Base-by-base conservation (phyloP, 108 stramenopile species). In the Aurantiochytrium sp. region DNA sequence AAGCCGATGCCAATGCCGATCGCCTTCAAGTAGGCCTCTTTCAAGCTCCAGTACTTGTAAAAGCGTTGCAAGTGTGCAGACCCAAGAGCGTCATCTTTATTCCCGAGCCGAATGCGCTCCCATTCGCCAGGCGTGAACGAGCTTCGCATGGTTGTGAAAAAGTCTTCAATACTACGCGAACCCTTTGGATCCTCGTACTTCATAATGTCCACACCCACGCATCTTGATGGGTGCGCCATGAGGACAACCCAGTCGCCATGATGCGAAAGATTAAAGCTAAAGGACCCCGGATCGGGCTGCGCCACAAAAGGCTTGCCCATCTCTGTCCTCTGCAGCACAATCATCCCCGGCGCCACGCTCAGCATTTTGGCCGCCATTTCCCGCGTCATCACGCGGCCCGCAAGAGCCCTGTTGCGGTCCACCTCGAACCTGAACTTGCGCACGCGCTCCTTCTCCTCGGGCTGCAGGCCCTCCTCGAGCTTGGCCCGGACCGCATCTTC, bases 11-110 rank as follows among this genome's bases (percentile, higher is more conserved):
- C 73, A 16, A 83, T 28, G 6, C 73, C 73, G 23, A 83, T 47
- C 18, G 73, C 73, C 51, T 83, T 83, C 23, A 83, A 14, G 73
- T 83, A 83, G 18, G 73, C 73, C 51, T 83, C 73, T 44, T 83
- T 83, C 43, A 83, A 44, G 73, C 73, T 83, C 73, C 73, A 83
- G 21, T 51, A 21, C 51, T 53, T 83, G 73, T 47, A 47, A 3
- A 83, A 83, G 73, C 73, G 73, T 44, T 12, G 21, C 21, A 83
- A 44, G n/a, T 83, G 44, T 18, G 19, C 16, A 5, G 19, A 10
- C 6, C 51, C 73, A 47, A 83, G 10, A 5, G 23, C 23, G n/a
- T 83, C 73, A 12, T 18, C 73, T 6, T 1, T 47, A 10, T 5
- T 0, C 23, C 51, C 73, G 49, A 51, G 19, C 49, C 51, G 49